Percentiles rank a stretch among this genome's conserved stretches.
phyloP scores from a whole-genome alignment of 2,329 filamentous ascomycete genomes.

The Diaporthe vaccinii region DNA sequence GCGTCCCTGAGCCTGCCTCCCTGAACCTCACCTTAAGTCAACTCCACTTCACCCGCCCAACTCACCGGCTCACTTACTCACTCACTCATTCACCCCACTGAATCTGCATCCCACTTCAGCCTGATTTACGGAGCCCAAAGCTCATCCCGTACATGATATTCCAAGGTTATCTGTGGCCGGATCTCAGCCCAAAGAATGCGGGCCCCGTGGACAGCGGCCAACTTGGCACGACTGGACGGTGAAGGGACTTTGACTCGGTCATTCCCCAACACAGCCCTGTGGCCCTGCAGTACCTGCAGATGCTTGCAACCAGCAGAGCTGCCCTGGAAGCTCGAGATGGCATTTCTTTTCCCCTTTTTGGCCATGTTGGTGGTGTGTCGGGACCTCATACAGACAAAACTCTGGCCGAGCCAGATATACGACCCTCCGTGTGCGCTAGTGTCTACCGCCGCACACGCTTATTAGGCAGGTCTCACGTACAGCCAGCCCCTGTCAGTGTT shows the following conservation, averaged over 20 bases:
- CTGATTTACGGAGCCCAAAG: constrained; percentile 5
- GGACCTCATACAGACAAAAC: not conserved
- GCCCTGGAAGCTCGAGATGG: not conserved
- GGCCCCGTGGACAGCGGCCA: constrained; percentile 3
- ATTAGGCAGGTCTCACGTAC: constrained; percentile 34
- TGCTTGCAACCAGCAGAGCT: not conserved
- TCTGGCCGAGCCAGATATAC: constrained; percentile 13
- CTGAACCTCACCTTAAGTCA: not conserved
- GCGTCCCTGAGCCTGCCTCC: constrained; percentile 7
- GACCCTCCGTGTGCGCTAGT: constrained; percentile 10
- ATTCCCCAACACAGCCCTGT: not conserved
- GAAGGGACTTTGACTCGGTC: constrained; percentile 11
- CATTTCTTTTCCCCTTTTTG: not conserved
- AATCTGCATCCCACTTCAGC: constrained; percentile 1
- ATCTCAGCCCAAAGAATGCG: constrained; percentile 22
- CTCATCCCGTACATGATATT: not conserved
- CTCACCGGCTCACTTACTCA: not conserved
- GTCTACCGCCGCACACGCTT: constrained; percentile 9
- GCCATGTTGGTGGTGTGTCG: not conserved
- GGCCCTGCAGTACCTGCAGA: not conserved
- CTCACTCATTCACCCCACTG: not conserved
- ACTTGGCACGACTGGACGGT: not conserved
- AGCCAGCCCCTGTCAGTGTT: constrained; percentile 11
- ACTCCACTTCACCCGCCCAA: not conserved
- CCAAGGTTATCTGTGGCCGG: constrained; percentile 1